phyloP scores from a whole-genome alignment of 2,329 filamentous ascomycete genomes.

The Ascochyta rabiei region DNA sequence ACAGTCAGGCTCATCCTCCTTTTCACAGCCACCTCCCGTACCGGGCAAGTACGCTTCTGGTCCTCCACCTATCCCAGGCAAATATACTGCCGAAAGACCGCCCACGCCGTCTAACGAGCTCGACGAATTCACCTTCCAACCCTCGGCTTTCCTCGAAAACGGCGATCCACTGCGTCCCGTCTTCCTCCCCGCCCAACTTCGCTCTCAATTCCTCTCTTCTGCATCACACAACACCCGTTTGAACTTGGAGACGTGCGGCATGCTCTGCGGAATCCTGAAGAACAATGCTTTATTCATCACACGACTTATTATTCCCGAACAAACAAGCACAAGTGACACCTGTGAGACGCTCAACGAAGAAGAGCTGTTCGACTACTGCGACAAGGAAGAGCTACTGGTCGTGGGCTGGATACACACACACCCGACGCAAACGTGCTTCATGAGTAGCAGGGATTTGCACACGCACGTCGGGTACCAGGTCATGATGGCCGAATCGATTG shows the following conservation, averaged over 20 bases:
- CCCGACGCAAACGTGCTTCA: conserved; percentile 94
- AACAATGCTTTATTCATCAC: conserved; percentile 94
- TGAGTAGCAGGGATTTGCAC: conserved; percentile 92
- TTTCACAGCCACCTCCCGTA: conserved; percentile 35
- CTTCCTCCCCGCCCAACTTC: conserved; percentile 80
- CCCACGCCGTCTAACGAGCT: conserved; percentile 49
- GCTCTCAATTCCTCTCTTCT: conserved; percentile 73
- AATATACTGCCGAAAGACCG: conserved; percentile 26
- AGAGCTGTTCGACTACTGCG: conserved; percentile 86
- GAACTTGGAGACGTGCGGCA: conserved; percentile 93
- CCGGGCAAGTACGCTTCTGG: conserved; percentile 36
- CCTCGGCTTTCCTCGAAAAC: conserved; percentile 87
- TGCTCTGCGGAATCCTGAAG: conserved; percentile 87
- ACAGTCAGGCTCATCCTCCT: conserved; percentile 19
- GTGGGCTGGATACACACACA: conserved; percentile 99
- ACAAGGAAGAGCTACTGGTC: conserved; percentile 80
- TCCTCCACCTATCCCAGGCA: conserved; percentile 41
- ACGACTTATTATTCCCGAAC: conserved; percentile 86
- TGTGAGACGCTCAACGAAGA: conserved; percentile 92
- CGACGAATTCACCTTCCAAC: conserved; percentile 77
- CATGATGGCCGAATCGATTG: conserved; percentile 95
- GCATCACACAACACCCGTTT: conserved; percentile 76
- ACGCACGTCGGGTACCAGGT: conserved; percentile 94
- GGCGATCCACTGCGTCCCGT: conserved; percentile 85
- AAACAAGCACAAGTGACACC: conserved; percentile 87